These are phyloP conservation scores for Coemansia pectinata DNA, from an alignment of 192 early-diverging fungal genomes.

Conservation along the genomic window DNA sequence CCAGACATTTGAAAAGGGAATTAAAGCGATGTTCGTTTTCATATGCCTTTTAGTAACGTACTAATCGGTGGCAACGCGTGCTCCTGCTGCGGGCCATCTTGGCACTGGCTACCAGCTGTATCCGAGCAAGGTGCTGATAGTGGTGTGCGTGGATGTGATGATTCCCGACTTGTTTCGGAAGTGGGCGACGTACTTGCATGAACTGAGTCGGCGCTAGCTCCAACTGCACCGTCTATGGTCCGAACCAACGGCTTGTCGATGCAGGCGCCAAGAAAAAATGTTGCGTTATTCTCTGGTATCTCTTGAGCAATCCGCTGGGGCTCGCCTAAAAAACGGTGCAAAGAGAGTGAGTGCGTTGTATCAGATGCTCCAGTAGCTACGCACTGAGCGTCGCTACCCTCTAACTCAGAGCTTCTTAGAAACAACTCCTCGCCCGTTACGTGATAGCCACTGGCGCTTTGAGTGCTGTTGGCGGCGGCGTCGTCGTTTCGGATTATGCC, in stretches of 20 bases:
- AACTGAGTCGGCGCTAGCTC: background rate
- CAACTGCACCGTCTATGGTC: background rate
- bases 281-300: slow-evolving; percentile 6
- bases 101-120: slow-evolving; percentile 10
- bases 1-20: slow-evolving; percentile 4
- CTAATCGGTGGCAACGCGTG: slow-evolving; percentile 47
- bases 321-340: slow-evolving; percentile 38
- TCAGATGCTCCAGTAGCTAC: background rate
- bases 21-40: background rate
- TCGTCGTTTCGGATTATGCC: background rate
- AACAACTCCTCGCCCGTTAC: background rate
- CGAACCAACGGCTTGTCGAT: background rate
- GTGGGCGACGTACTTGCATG: background rate
- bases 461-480: background rate
- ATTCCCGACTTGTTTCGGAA: slow-evolving; percentile 26
- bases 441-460: background rate
- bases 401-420: background rate
- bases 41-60: slow-evolving; percentile 27
- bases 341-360: background rate
- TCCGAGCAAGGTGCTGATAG: slow-evolving; percentile 4
- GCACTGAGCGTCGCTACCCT: background rate
- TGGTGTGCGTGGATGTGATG: slow-evolving; percentile 33
- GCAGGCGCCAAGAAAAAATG: background rate
- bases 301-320: slow-evolving; percentile 24
- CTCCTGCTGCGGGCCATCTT: background rate